These are phyloP conservation scores for Nigrospora osmanthi DNA, from an alignment of 2,329 filamentous ascomycete genomes.

Conservation along the genomic window DNA sequence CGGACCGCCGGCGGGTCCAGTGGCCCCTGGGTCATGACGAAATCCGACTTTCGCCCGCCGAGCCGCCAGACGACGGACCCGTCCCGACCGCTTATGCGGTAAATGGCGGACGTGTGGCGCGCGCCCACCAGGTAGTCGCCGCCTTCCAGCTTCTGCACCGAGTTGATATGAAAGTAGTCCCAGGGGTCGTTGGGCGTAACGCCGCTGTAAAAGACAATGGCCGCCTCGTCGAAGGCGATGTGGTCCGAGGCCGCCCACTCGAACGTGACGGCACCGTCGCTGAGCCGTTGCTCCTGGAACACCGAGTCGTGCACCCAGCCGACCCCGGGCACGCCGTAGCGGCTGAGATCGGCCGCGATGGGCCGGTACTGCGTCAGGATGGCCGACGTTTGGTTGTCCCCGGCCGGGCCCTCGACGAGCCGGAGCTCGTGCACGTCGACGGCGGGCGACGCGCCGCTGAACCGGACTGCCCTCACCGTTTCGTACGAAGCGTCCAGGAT, in stretches of 20 bases:
- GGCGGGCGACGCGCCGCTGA: neutral
- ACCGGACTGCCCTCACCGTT: neutral
- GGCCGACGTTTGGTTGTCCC: slow-evolving; percentile 21
- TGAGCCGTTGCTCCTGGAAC: neutral
- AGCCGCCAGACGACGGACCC: slow-evolving; percentile 42
- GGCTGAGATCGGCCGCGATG: neutral
- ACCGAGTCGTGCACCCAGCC: neutral
- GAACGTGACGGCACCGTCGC: neutral
- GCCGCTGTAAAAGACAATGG: neutral
- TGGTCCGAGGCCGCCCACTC: neutral
- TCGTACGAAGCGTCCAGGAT: neutral
- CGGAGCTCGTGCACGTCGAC: neutral
- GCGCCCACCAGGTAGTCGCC: slow-evolving; percentile 35
- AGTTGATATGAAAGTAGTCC: slow-evolving; percentile 51
- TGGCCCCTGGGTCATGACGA: slow-evolving; percentile 9
- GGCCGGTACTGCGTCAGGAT: neutral
- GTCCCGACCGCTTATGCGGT: slow-evolving; percentile 30
- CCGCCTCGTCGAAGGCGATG: neutral
- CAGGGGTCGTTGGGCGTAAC: slow-evolving; percentile 23
- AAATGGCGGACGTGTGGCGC: slow-evolving; percentile 30
- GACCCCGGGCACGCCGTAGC: neutral
- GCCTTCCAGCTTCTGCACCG: slow-evolving; percentile 37
- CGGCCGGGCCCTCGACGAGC: slow-evolving; percentile 4
- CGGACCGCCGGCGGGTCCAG: neutral
- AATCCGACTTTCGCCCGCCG: slow-evolving; percentile 36